Base-by-base conservation (phyloP, 305 asterid species). In the Fraxinus nigra region DNA sequence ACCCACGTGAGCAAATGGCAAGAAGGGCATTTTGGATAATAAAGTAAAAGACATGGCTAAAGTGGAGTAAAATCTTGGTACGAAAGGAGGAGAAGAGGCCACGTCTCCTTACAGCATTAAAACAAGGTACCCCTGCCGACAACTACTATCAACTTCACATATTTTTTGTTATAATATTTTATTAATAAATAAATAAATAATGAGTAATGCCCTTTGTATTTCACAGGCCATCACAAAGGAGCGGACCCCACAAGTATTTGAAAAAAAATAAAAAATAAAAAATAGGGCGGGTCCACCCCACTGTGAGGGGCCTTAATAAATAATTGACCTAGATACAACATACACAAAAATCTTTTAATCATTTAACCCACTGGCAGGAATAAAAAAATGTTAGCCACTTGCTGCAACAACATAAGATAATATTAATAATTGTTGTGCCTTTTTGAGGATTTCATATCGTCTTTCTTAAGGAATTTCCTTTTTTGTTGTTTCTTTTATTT, bases 61-160 rank as follows among this genome's bases (percentile, higher is more conserved):
- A 67, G 80, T 33, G 76, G 81, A 30, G 79, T 69, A 30, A 69
- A 10, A 56, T 81, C 0, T 72, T 72, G 46, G 79, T 40, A 85
- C 87, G 89, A 89, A 86, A 89, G 94, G 91, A 83, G 81, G 38
- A 74, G 81, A 85, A 80, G 85, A 40, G 84, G 90, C 92, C 94
- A 90, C 94, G 94, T 90, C 89, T 83, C 82, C 88, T 28, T 81
- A 84, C 83, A 81, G 82, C 85, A 83, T 75, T 84, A 89, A 83
- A 89, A 89, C 93, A 88, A 89, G 91, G 93, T 89, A 90, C 91
- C 92, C 90, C 79, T 87, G 85, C 91, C 91, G 93, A 90, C 93
- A 87, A 81, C 51, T 72, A 74, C 89, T 80, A 87, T 87, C 90
- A 72, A 63, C 83, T 78, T 61, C 72, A 34, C 40, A 56, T 76